phyloP scores from a whole-genome alignment of 805 yeast genomes.

The Zygoascus ofunaensis region DNA sequence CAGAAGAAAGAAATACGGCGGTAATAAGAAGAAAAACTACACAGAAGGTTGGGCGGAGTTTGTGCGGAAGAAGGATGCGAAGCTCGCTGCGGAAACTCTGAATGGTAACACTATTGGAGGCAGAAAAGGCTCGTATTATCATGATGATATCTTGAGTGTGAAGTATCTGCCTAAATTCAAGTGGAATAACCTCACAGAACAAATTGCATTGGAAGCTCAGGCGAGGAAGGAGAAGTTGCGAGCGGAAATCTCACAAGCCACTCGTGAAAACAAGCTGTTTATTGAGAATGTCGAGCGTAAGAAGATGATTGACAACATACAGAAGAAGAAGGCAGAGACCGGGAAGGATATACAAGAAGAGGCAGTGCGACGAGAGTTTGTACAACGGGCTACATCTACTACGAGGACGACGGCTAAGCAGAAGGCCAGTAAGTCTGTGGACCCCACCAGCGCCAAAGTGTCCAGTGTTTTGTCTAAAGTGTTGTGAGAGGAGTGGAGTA shows the following conservation, averaged over 20 bases:
- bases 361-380: conserved; percentile 49
- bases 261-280: conserved; percentile 74
- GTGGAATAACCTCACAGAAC: conserved; percentile 91
- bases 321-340: conserved; percentile 38
- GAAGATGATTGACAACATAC: conserved; percentile 66
- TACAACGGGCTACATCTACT: conserved; percentile 61
- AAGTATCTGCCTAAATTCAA: conserved; percentile 87
- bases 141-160: conserved; percentile 88
- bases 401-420: conserved; percentile 55
- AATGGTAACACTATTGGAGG: conserved; percentile 91
- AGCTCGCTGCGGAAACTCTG: conserved; percentile 72
- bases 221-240: conserved; percentile 78
- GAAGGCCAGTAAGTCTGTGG: conserved; percentile 13
- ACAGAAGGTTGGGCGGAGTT: conserved; percentile 98
- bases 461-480: conserved; percentile 19
- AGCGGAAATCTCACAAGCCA: conserved; percentile 83
- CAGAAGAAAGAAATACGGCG: conserved; percentile 73
- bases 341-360: conserved; percentile 21
- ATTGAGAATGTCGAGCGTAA: conserved; percentile 78
- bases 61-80: conserved; percentile 73
- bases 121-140: conserved; percentile 78
- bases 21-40: conserved; percentile 78
- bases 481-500: conserved; percentile 12
- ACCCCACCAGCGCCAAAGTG: conserved; percentile 10
- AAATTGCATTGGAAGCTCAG: conserved; percentile 83